Conservation (phyloP, 768 basidiomycete species). For the Lactarius hengduanensis region DNA sequence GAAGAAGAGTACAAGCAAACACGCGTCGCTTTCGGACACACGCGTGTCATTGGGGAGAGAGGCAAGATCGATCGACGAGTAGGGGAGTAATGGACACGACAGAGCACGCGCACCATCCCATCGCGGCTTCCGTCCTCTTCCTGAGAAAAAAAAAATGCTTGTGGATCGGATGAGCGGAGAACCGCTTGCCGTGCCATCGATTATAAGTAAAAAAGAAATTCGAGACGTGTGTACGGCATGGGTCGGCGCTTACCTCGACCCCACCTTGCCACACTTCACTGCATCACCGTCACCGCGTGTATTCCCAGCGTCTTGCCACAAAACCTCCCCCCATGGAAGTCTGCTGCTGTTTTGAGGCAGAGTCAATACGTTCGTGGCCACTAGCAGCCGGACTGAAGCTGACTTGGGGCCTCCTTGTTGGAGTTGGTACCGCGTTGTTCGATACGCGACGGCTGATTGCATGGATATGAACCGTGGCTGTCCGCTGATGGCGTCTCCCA, state of each 20-base stretch:
- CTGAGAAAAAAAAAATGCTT: background rate
- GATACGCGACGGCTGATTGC: background rate
- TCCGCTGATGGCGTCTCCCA: no score
- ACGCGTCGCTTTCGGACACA: background rate
- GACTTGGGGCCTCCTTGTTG: background rate
- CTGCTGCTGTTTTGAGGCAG: background rate
- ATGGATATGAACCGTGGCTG: no score
- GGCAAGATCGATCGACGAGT: background rate
- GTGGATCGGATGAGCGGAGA: background rate
- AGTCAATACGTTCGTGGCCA: background rate
- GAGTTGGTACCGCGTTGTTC: background rate
- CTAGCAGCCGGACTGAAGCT: background rate
- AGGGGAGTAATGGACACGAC: background rate
- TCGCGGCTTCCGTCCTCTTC: background rate
- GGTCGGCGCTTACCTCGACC: background rate
- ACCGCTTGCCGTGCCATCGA: background rate
- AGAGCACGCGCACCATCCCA: no score
- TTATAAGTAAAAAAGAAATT: background rate
- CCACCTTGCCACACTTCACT: background rate
- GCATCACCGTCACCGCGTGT: background rate
- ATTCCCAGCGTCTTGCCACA: background rate
- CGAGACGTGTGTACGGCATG: background rate
- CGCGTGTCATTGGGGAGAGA: background rate
- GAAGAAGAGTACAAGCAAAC: background rate
- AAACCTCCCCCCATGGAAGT: background rate